Conservation (phyloP, 179 eudicot species). For the Beta macrorhiza region DNA sequence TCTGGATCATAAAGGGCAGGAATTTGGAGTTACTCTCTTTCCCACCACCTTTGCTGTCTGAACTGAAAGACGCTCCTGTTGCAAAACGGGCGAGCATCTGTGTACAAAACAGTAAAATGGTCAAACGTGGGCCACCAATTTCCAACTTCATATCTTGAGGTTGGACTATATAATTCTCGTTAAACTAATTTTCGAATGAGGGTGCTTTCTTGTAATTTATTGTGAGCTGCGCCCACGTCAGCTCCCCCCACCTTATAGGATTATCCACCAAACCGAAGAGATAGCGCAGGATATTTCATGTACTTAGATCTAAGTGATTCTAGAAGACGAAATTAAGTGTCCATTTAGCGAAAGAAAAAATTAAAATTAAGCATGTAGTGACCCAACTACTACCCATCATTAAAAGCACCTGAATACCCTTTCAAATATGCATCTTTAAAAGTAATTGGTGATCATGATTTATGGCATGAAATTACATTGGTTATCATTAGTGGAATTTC, state of each 20-base stretch:
- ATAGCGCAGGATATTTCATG: background rate
- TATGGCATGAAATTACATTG: background rate
- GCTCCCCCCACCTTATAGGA: background rate
- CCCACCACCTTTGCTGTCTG: constrained; percentile 91
- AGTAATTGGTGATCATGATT: background rate
- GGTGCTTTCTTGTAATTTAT: background rate
- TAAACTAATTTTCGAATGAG: background rate
- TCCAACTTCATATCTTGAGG: background rate
- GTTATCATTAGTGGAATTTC: background rate
- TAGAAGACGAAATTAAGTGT: background rate
- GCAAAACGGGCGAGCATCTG: constrained; percentile 99
- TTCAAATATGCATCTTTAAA: background rate
- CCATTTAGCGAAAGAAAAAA: background rate
- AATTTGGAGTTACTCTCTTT: constrained; percentile 97
- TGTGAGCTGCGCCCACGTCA: background rate
- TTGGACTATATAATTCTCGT: background rate
- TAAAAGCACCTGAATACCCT: background rate
- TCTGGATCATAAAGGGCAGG: constrained; percentile 90
- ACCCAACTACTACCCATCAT: no score
- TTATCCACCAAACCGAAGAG: background rate
- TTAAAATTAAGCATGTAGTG: background rate
- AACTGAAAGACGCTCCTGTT: constrained; percentile 84
- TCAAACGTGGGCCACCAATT: constrained; percentile 7
- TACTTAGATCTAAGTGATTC: background rate
- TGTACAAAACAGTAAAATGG: constrained; percentile 14